Conservation (phyloP, 2,329 filamentous ascomycete genomes). For the Akanthomyces muscarius region DNA sequence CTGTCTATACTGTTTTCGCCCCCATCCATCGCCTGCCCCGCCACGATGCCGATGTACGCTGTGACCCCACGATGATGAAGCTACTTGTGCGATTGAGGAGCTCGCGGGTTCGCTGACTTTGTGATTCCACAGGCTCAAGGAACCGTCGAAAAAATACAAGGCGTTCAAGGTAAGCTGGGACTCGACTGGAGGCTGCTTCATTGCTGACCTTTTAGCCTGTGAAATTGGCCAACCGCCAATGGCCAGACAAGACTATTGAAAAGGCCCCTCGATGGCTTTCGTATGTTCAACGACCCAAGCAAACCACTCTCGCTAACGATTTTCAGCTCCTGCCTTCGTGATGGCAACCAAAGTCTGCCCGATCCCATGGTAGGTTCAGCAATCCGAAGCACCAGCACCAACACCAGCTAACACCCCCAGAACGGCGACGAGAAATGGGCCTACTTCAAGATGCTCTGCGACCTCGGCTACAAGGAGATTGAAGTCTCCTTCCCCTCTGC, state of each 20-base stretch:
- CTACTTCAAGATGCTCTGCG: conserved; percentile 91
- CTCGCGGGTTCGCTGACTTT: background rate
- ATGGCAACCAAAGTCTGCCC: conserved; percentile 90
- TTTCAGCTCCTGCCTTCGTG: conserved; percentile 57
- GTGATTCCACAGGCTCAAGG: conserved; percentile 53
- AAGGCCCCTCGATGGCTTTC: conserved; percentile 89
- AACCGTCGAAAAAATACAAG: conserved; percentile 74
- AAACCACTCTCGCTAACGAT: background rate
- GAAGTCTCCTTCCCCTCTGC: conserved; percentile 94
- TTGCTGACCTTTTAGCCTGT: conserved; percentile 31
- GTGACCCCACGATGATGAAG: background rate
- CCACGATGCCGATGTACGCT: conserved; percentile 12
- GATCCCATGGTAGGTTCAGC: conserved; percentile 75
- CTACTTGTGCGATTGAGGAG: background rate
- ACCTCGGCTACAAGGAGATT: conserved; percentile 95
- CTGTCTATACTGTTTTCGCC: background rate
- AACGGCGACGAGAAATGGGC: conserved; percentile 91
- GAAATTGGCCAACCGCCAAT: conserved; percentile 68
- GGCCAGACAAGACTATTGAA: conserved; percentile 77
- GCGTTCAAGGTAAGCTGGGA: conserved; percentile 41
- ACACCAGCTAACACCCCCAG: conserved; percentile 38
- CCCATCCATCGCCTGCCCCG: conserved; percentile 2
- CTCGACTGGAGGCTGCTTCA: no score
- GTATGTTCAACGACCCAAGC: conserved; percentile 32
- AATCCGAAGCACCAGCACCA: background rate